A percentile compares a stretch with the other conserved stretches of the same genome.
phyloP scores from a whole-genome alignment of 2,329 filamentous ascomycete genomes.

The Scedosporium aurantiacum region DNA sequence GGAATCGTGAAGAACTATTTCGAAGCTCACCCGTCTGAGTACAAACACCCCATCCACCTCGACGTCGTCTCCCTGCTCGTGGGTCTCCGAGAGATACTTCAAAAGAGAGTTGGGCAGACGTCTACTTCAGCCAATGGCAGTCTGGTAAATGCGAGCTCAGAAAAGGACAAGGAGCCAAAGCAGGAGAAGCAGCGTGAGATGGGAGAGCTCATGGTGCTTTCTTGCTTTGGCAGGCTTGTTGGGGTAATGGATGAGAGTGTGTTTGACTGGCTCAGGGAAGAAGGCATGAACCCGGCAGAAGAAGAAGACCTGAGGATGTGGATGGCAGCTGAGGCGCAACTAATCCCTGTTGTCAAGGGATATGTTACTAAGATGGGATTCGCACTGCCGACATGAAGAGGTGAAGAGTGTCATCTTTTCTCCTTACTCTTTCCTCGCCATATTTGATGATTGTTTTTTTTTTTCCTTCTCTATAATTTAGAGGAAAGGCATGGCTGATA shows the following conservation, averaged over 20 bases:
- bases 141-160: neutral
- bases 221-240: neutral
- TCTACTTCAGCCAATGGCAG: neutral
- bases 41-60: conserved; percentile 1
- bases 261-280: conserved; percentile 6
- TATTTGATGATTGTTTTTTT: neutral
- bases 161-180: neutral
- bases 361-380: conserved; percentile 5
- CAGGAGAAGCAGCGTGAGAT: conserved; percentile 3
- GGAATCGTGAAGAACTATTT: neutral
- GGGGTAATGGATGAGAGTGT: conserved; percentile 1
- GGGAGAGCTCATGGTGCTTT: conserved; percentile 4
- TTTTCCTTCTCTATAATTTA: neutral
- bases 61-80: conserved; percentile 2
- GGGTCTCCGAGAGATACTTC: neutral
- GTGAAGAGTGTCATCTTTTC: neutral
- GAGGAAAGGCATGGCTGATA: neutral
- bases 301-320: conserved; percentile 2
- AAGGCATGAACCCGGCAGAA: neutral
- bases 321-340: neutral
- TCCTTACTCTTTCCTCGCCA: neutral
- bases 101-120: neutral
- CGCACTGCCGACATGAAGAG: neutral
- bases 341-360: neutral
- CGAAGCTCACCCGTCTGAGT: neutral